Evolutionary conservation across 2,329 filamentous ascomycete species (phyloP), one percentile per base, ranked within the genome.

Genomic region (Aureobasidium namibiae): DNA sequence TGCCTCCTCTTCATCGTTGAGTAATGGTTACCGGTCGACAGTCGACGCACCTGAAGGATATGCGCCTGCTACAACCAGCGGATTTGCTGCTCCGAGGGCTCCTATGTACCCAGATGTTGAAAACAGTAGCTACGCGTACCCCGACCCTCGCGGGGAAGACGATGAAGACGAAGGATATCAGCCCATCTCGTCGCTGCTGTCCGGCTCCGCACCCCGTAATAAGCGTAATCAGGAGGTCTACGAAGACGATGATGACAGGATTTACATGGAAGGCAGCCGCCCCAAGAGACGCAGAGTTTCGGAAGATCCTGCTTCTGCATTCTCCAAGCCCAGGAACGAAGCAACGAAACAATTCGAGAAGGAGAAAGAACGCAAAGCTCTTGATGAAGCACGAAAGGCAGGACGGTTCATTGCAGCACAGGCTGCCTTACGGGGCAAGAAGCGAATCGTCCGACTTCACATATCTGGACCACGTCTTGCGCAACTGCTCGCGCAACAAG

Each of bases 331-430:
- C 63, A 77, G 75, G 65, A 77, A 70, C 44, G 72, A 73, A 26
- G 73, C 76, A 10, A 75, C 75, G 10, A 71, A 74, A 48, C 74
- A 80, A 59, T 80, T 76, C 60, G 73, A 77, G 61, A 75, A 75
- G 56, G 73, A 78, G 63, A 72, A 78, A 46, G 72, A 79, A 63
- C 66, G 67, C 8, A 72, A 71, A 49, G 69, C 70, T 1, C 63
- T 73, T 2, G 68, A 76, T 64, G 67, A 74, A 68, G 67, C 70
- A 1, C 71, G 71, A 61, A 73, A 72, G 13, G 72, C 77, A 26
- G 76, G 77, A 31, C 70, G 76, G 0, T 77, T 72, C 59, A 75
- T 77, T 52, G 69, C 76, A 59, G 71, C 78, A n/a, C 71, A 73
- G 50, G 77, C 76, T 14, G 70, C 72, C 16, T 73, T 79, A 66